A percentile compares a stretch with the other conserved stretches of the same genome.
These are phyloP conservation scores for Nakaseomyces nivariensis DNA, from an alignment of 1,139 yeast species.

Conservation along the genomic window DNA sequence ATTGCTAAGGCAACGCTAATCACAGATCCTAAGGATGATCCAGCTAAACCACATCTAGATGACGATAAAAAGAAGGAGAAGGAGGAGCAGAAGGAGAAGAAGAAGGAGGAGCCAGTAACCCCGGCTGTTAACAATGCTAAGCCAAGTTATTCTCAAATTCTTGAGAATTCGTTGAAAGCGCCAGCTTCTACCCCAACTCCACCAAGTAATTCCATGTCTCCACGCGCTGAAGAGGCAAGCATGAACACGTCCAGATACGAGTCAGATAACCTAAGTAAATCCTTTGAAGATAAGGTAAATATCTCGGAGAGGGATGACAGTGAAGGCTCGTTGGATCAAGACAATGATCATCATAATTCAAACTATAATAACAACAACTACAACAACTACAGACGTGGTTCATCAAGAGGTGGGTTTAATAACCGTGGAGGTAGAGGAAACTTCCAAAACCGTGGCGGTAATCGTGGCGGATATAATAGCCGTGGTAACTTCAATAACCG, in stretches of 20 bases:
- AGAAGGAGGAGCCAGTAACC: slow-evolving; percentile 8
- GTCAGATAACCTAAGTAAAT: not conserved
- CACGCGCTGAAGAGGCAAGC: not conserved
- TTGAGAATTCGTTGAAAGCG: slow-evolving; percentile 22
- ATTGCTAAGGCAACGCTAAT: slow-evolving; percentile 18
- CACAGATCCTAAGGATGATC: slow-evolving; percentile 21
- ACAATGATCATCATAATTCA: slow-evolving; percentile 1
- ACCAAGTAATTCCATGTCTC: not conserved
- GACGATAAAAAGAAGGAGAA: not conserved
- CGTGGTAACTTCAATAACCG: slow-evolving; percentile 1
- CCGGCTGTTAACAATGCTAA: slow-evolving; percentile 6
- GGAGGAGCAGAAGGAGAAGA: slow-evolving; percentile 1
- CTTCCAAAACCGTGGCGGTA: slow-evolving; percentile 1
- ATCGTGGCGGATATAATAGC: not conserved
- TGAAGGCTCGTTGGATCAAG: slow-evolving; percentile 3
- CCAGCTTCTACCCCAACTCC: slow-evolving; percentile 2
- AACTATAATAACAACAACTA: slow-evolving; percentile 6
- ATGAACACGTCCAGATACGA: slow-evolving; percentile 2
- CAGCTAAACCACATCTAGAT: slow-evolving; percentile 13
- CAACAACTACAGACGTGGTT: slow-evolving; percentile 10
- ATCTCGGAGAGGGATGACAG: slow-evolving; percentile 1
- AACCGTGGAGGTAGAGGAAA: slow-evolving; percentile 10
- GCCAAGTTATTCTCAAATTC: slow-evolving; percentile 21
- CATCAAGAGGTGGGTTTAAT: slow-evolving; percentile 5
- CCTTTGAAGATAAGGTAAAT: not conserved